Conservation (phyloP, 2,329 filamentous ascomycete genomes). For the Aureobasidium mangrovei region DNA sequence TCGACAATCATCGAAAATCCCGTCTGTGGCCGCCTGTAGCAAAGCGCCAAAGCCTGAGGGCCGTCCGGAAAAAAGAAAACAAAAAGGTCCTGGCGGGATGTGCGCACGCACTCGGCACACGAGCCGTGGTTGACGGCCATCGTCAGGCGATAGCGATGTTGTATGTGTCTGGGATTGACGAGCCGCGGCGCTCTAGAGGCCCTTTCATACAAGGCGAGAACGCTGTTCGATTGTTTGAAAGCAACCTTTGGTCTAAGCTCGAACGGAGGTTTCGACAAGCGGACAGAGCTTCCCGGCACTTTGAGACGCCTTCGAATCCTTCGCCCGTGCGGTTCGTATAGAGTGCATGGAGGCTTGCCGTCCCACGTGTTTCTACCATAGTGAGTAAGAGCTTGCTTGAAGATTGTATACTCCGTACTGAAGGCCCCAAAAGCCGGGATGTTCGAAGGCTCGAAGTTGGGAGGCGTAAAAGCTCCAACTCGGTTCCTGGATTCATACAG, state of each 20-base stretch:
- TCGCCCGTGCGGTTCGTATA: background rate
- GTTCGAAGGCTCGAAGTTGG: background rate
- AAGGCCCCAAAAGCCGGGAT: background rate
- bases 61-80: background rate
- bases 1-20: background rate
- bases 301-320: background rate
- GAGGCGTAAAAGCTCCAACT: background rate
- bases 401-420: too few relatives aligned
- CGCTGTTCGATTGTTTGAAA: background rate
- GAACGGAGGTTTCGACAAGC: conserved; percentile 6
- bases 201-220: background rate
- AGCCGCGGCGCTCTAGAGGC: background rate
- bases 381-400: too few relatives aligned
- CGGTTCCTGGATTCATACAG: background rate
- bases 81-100: background rate
- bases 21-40: background rate
- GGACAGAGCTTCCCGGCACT: conserved; percentile 4
- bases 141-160: background rate
- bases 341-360: too few relatives aligned
- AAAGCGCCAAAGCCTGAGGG: background rate
- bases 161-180: background rate
- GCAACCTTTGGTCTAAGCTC: conserved; percentile 6
- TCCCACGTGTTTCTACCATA: too few relatives aligned
- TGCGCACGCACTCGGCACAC: background rate
- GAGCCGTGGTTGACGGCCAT: background rate